These are phyloP conservation scores for Lactarius pseudohatsudake DNA, from an alignment of 768 basidiomycete genomes.

Conservation along the genomic window DNA sequence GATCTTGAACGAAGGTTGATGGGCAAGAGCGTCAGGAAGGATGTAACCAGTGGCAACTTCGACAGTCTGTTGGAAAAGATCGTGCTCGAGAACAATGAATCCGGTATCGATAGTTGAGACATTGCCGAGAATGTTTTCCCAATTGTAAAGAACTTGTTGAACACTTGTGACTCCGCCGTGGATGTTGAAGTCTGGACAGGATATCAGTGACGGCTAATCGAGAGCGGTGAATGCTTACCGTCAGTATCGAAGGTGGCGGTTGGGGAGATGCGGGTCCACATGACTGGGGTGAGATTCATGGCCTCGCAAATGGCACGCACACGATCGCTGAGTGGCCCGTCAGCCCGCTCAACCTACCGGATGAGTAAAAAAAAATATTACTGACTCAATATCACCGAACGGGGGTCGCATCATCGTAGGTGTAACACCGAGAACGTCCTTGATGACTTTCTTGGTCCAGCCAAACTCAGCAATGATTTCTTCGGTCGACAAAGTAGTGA, in stretches of 20 bases:
- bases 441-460: constrained; percentile 84
- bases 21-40: constrained; percentile 74
- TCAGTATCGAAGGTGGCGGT: constrained; percentile 68
- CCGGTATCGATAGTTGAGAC: constrained; percentile 60
- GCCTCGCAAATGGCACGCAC: constrained; percentile 80
- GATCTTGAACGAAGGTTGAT: constrained; percentile 62
- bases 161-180: constrained; percentile 59
- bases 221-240: constrained; percentile 40
- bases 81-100: constrained; percentile 88
- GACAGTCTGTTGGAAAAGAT: constrained; percentile 81
- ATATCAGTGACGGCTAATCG: constrained; percentile 16
- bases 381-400: constrained; percentile 75
- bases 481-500: constrained; percentile 77
- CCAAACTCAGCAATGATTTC: constrained; percentile 85
- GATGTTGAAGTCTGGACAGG: constrained; percentile 70
- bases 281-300: constrained; percentile 80
- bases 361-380: constrained; percentile 34
- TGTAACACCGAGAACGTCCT: constrained; percentile 75
- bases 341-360: background rate
- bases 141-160: constrained; percentile 63
- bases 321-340: constrained; percentile 56
- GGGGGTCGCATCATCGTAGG: constrained; percentile 82
- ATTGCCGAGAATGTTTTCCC: constrained; percentile 69
- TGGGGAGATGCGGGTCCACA: constrained; percentile 75
- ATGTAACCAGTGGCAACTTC: constrained; percentile 87